phyloP scores from a whole-genome alignment of 2,329 filamentous ascomycete genomes.

The Apiospora rasikravindrae region DNA sequence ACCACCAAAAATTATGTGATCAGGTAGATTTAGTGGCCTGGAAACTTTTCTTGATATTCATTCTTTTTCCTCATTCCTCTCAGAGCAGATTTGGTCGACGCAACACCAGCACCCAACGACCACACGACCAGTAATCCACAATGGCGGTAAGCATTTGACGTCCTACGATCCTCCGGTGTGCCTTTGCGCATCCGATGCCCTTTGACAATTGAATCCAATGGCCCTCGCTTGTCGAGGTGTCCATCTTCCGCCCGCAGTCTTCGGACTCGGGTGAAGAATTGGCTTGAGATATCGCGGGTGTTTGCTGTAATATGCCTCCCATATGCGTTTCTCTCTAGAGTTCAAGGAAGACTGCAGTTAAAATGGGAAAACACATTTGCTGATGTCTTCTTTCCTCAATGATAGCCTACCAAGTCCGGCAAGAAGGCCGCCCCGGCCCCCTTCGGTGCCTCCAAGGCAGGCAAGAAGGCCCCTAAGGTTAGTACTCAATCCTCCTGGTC shows the following conservation, averaged over 20 bases:
- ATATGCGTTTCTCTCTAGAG: slow-evolving; percentile 78
- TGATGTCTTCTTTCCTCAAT: slow-evolving; percentile 99
- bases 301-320: slow-evolving; percentile 59
- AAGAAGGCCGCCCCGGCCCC: slow-evolving; percentile 98
- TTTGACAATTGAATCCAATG: slow-evolving; percentile 29
- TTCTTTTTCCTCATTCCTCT: slow-evolving; percentile 39
- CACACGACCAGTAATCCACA: slow-evolving; percentile 59
- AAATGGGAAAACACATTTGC: slow-evolving; percentile 79
- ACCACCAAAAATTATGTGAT: slow-evolving; percentile 23
- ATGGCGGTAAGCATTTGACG: slow-evolving; percentile 60
- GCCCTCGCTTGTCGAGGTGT: slow-evolving; percentile 42
- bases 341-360: slow-evolving; percentile 79
- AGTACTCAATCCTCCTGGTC: slow-evolving; percentile 44
- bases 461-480: slow-evolving; percentile 97
- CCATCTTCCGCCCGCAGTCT: slow-evolving; percentile 48
- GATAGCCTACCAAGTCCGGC: slow-evolving; percentile 98
- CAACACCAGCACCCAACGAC: slow-evolving; percentile 50
- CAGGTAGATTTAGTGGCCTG: slow-evolving; percentile 12
- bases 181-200: slow-evolving; percentile 35
- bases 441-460: slow-evolving; percentile 92
- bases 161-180: slow-evolving; percentile 37
- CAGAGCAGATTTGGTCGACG: slow-evolving; percentile 41
- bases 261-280: slow-evolving; percentile 62
- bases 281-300: slow-evolving; percentile 62
- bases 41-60: slow-evolving; percentile 37